Percentiles rank a stretch among this genome's conserved stretches.
phyloP scores from a whole-genome alignment of 1,139 yeast species.

The Taiozyma sp. region DNA sequence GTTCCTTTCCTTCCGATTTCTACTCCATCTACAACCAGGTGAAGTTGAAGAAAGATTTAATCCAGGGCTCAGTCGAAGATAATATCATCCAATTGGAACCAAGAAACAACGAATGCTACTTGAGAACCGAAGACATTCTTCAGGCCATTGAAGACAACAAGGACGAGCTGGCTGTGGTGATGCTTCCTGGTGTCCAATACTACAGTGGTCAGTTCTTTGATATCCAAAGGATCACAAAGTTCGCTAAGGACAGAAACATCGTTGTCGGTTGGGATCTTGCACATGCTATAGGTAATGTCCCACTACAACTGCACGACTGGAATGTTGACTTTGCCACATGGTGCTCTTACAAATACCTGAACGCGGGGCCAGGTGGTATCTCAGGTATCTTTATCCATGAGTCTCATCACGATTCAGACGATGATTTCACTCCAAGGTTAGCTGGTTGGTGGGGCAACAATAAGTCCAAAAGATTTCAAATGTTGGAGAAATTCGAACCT shows the following conservation, averaged over 20 bases:
- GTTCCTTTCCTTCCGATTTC: conserved; percentile 89
- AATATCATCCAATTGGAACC: conserved; percentile 65
- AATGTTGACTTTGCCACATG: conserved; percentile 89
- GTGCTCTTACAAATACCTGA: conserved; percentile 90
- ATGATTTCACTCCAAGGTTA: conserved; percentile 52
- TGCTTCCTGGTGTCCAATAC: conserved; percentile 87
- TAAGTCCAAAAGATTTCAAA: conserved; percentile 61
- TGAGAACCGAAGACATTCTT: conserved; percentile 63
- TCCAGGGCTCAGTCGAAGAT: conserved; percentile 29
- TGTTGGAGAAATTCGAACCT: conserved; percentile 78
- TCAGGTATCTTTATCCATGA: conserved; percentile 80
- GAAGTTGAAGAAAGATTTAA: conserved; percentile 33
- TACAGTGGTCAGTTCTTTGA: conserved; percentile 89
- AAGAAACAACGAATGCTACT: conserved; percentile 46
- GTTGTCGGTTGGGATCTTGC: conserved; percentile 95
- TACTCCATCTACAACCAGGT: conserved; percentile 81
- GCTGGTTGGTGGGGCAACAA: conserved; percentile 99
- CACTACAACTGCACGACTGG: conserved; percentile 78
- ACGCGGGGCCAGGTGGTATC: conserved; percentile 90
- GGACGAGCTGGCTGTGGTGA: conserved; percentile 66
- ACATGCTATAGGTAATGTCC: conserved; percentile 89
- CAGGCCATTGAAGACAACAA: conserved; percentile 49
- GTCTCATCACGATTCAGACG: conserved; percentile 37
- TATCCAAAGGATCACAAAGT: conserved; percentile 58
- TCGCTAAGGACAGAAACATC: conserved; percentile 47